These are phyloP conservation scores for Xylariaceae sp. DNA, from an alignment of 2,329 filamentous ascomycete species.

Conservation along the genomic window DNA sequence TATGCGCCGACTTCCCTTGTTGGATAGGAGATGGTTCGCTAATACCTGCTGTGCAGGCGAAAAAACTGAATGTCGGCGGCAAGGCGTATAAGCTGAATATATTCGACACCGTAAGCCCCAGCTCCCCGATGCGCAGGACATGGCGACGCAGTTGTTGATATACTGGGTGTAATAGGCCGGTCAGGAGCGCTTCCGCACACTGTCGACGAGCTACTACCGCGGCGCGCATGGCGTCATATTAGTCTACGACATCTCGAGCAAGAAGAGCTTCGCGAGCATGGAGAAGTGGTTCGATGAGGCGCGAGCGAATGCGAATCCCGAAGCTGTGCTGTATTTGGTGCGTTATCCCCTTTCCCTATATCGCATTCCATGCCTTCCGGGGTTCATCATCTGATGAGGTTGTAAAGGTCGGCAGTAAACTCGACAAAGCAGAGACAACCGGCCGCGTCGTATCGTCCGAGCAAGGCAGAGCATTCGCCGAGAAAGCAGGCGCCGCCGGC, in stretches of 20 bases:
- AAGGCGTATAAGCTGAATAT: conserved; percentile 49
- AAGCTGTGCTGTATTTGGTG: conserved; percentile 46
- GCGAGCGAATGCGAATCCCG: conserved; percentile 43
- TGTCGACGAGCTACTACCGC: conserved; percentile 48
- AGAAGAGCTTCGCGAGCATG: conserved; percentile 48
- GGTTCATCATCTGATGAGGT: too few relatives aligned
- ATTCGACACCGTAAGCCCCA: conserved; percentile 43
- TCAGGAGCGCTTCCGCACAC: conserved; percentile 45
- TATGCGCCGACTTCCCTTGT: conserved; percentile 22
- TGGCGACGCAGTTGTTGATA: too few relatives aligned
- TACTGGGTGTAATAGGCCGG: conserved; percentile 33
- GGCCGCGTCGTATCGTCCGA: conserved; percentile 41
- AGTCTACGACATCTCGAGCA: conserved; percentile 45
- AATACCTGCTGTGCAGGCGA: conserved; percentile 36
- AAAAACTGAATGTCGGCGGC: conserved; percentile 48
- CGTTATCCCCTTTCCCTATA: too few relatives aligned
- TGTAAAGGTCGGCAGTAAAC: conserved; percentile 44
- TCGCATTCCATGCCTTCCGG: too few relatives aligned
- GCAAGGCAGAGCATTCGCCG: conserved; percentile 44
- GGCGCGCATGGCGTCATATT: conserved; percentile 46
- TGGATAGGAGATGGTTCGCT: background rate
- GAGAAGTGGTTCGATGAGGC: conserved; percentile 51
- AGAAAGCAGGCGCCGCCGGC: conserved; percentile 37
- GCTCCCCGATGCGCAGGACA: background rate
- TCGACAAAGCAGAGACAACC: conserved; percentile 38